Evolutionary conservation across 2,329 filamentous ascomycete genomes (phyloP), one percentile per base, ranked within the genome.

Genomic region (Incumbomyces delicatus): DNA sequence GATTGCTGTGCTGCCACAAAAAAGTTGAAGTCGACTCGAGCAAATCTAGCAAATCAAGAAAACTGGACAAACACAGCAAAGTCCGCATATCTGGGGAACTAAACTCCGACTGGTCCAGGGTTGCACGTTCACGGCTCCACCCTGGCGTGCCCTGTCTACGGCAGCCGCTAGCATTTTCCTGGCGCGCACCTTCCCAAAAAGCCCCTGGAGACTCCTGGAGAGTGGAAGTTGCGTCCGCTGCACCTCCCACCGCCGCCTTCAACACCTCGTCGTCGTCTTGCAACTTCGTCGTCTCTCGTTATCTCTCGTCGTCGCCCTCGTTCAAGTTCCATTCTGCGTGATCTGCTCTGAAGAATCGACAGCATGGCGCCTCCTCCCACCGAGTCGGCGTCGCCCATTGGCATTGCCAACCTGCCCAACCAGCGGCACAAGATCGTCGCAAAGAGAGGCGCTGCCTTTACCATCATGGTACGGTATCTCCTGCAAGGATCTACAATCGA

Each of bases 381-480:
- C 58, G 79, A 83, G 62, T 77, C 76, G 56, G 72, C 76, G 50
- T 76, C 77, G 60, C 79, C 78, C 59, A 83, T 83, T 76, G 80
- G 80, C 71, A 83, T 83, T 78, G 80, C 80, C 74, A 83, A 83
- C 66, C 72, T 83, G 60, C 80, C 80, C 60, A 83, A 83, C 68
- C 80, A 83, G 72, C 75, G 77, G 62, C 80, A 83, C 74, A 83
- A 83, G 71, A 83, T 83, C 63, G 80, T 83, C 61, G 80, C 80
- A 53, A 83, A 81, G 71, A 84, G 94, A 72, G 92, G 92, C 73
- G 94, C 92, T 63, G 86, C 89, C 65, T 98, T 98, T 73, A 98
- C 92, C 57, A 95, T 98, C 64, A 98, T 98, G 92, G 92, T 95
- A 42, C 41, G 45, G 14, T 16, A n/a, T 31, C 30, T 5, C 12